Percentiles rank a stretch among this genome's conserved stretches.
phyloP scores from a whole-genome alignment of 2,329 filamentous ascomycete species.

The Aspergillus nomiae region DNA sequence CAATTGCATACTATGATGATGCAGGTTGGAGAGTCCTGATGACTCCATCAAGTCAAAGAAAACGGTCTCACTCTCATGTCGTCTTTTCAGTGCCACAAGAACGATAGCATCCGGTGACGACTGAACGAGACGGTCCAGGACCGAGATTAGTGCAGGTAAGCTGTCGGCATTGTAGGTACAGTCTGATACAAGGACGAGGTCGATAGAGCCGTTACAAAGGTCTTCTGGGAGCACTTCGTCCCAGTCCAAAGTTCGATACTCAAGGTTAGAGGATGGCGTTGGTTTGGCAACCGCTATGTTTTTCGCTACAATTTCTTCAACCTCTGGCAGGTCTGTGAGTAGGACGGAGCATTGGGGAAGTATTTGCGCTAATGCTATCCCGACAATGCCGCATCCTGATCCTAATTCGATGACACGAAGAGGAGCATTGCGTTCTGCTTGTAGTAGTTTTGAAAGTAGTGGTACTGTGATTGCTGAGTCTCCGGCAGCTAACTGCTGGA shows the following conservation, averaged over 20 bases:
- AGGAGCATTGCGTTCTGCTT: slow-evolving; percentile 25
- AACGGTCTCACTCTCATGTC: slow-evolving; percentile 65
- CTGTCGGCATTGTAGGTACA: slow-evolving; percentile 74
- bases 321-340: slow-evolving; percentile 68
- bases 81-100: slow-evolving; percentile 66
- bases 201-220: slow-evolving; percentile 44
- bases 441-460: slow-evolving; percentile 37
- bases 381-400: slow-evolving; percentile 69
- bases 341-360: slow-evolving; percentile 55
- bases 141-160: slow-evolving; percentile 63
- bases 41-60: slow-evolving; percentile 65
- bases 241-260: slow-evolving; percentile 65
- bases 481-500: slow-evolving; percentile 47
- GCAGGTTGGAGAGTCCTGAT: slow-evolving; percentile 36
- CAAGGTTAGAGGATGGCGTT: slow-evolving; percentile 45
- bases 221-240: slow-evolving; percentile 52
- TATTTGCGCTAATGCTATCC: slow-evolving; percentile 62
- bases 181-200: slow-evolving; percentile 67
- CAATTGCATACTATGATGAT: slow-evolving; percentile 36
- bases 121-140: slow-evolving; percentile 52
- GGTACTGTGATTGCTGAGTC: slow-evolving; percentile 24
- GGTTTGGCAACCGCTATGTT: slow-evolving; percentile 55
- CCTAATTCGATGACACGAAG: slow-evolving; percentile 66
- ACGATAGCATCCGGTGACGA: slow-evolving; percentile 54
- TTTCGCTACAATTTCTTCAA: slow-evolving; percentile 58